phyloP scores from a whole-genome alignment of 305 asterid species.

The Andrographis paniculata region DNA sequence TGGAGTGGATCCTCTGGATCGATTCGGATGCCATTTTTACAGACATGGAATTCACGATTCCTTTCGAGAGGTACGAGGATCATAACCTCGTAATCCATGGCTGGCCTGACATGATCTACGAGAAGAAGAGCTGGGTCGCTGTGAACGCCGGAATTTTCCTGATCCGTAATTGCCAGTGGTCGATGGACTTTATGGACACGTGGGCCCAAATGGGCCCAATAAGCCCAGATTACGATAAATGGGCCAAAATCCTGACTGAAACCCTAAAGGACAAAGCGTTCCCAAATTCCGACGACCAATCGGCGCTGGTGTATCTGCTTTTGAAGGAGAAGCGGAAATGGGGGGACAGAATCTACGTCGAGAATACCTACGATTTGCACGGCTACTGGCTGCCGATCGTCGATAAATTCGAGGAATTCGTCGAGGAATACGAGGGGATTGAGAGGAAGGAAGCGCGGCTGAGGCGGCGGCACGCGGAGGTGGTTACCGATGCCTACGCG shows the following conservation, averaged over 20 bases:
- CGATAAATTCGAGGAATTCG: slow-evolving; percentile 22
- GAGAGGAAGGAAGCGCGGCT: slow-evolving; percentile 22
- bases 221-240: slow-evolving; percentile 38
- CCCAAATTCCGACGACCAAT: slow-evolving; percentile 58
- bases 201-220: slow-evolving; percentile 78
- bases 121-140: slow-evolving; percentile 61
- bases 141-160: slow-evolving; percentile 59
- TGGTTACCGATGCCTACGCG: slow-evolving; percentile 30
- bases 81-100: slow-evolving; percentile 58
- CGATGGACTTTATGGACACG: slow-evolving; percentile 51
- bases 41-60: slow-evolving; percentile 63
- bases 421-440: slow-evolving; percentile 23
- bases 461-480: slow-evolving; percentile 58
- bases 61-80: slow-evolving; percentile 45
- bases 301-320: slow-evolving; percentile 48
- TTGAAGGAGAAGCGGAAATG: slow-evolving; percentile 39
- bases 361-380: slow-evolving; percentile 40
- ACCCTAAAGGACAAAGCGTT: slow-evolving; percentile 42
- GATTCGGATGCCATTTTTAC: slow-evolving; percentile 76
- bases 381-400: slow-evolving; percentile 61
- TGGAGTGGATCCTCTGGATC: slow-evolving; percentile 68
- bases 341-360: slow-evolving; percentile 52
- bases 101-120: slow-evolving; percentile 36
- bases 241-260: slow-evolving; percentile 39
- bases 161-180: slow-evolving; percentile 71